Evolutionary conservation across 139 green algal genomes (phyloP), one percentile per base, ranked within the genome.

Genomic region (Trebouxia sp.): DNA sequence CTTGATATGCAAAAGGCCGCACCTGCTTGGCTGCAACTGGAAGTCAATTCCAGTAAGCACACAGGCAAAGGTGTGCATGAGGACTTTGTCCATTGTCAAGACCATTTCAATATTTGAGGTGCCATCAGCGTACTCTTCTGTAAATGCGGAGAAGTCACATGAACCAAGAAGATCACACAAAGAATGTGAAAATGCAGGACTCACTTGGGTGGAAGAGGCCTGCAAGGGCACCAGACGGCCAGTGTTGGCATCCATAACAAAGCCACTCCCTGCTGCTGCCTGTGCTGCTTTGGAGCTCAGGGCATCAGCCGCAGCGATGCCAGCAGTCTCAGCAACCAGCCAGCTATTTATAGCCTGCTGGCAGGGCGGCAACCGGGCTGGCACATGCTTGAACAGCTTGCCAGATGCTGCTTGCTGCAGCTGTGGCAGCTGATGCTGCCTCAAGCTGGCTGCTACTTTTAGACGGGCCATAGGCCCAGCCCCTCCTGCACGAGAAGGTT

Each of bases 241-340:
- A 4, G 91, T 95, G 86, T 97, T 97, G 26, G 94, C 47, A 80
- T 98, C 89, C 83, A 96, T 91, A 0, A 51, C 77, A 42, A 90
- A 87, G 24, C 83, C 80, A 28, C 72, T 43, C 38, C 48, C 72
- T 41, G 45, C 32, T 53, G 47, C 47, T 7, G 65, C 28, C 22
- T 76, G 65, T 8, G 50, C 37, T 56, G 56, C 20, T 42, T 6
- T 48, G 26, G n/a, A 24, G 5, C 30, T 28, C 22, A 43, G 20
- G 6, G 41, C 39, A 77, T 38, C 47, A 41, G 43, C 82, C 26
- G 43, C 69, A 32, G 37, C 76, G 42, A 32, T 50, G 42, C 15
- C 53, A 53, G 41, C 39, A 35, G 0, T 39, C 69, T 85, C 58
- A 35, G 50, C 80, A 15, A 55, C 69, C 51, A 90, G 65, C 90